A percentile compares a stretch with the other conserved stretches of the same genome.
Conservation (phyloP, 768 basidiomycete genomes). For the Vararia minispora region DNA sequence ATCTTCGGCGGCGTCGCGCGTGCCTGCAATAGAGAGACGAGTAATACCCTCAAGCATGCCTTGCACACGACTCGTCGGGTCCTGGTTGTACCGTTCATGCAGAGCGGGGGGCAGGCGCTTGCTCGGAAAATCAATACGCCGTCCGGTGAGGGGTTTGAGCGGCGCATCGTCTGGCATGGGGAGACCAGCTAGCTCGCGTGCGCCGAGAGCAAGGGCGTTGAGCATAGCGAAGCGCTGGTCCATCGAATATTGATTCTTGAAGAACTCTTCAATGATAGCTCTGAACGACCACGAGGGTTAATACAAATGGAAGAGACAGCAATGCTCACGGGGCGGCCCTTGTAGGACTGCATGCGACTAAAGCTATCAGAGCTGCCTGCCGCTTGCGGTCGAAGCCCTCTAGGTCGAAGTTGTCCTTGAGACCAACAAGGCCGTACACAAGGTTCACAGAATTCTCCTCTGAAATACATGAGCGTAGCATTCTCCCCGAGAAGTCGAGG, state of each 20-base stretch:
- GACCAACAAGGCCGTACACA: conserved; percentile 53
- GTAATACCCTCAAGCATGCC: conserved; percentile 54
- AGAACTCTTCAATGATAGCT: conserved; percentile 83
- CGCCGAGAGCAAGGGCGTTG: conserved; percentile 77
- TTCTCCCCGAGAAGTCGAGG: background rate
- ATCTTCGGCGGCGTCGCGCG: conserved; percentile 40
- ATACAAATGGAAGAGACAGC: background rate
- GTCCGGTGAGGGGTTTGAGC: conserved; percentile 21
- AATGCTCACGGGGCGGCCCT: conserved; percentile 69
- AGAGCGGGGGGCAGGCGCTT: conserved; percentile 63
- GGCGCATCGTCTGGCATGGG: conserved; percentile 21
- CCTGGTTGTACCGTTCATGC: conserved; percentile 38
- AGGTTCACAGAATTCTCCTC: conserved; percentile 89
- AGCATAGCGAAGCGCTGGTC: conserved; percentile 79
- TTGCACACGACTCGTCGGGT: conserved; percentile 32
- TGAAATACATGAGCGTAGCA: conserved; percentile 21
- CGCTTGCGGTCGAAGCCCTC: conserved; percentile 66
- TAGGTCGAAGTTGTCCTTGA: conserved; percentile 82
- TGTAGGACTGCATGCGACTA: conserved; percentile 69
- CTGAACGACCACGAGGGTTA: conserved; percentile 27
- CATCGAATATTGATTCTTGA: conserved; percentile 85
- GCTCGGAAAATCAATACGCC: conserved; percentile 58
- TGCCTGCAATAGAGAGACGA: conserved; percentile 48
- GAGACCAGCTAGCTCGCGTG: conserved; percentile 63
- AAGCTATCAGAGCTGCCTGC: conserved; percentile 66